These are phyloP conservation scores for Aurinia saxatilis DNA, from an alignment of 345 rosid genomes.

Conservation along the genomic window DNA sequence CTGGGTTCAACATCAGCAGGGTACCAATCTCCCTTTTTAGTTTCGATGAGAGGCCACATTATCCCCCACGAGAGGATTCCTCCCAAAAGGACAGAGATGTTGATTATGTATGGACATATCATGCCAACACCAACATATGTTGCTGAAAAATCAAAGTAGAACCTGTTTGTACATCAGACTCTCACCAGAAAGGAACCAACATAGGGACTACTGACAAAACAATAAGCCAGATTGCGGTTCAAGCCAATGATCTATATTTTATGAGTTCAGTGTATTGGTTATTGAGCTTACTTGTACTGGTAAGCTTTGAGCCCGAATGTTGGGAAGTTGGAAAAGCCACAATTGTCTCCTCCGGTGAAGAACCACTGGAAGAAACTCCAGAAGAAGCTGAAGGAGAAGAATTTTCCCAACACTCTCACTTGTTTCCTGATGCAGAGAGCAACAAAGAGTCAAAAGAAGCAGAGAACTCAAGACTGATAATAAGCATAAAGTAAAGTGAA, in stretches of 20 bases:
- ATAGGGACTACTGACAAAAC: constrained; percentile 1
- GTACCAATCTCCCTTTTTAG: constrained; percentile 55
- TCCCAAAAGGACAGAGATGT: constrained; percentile 60
- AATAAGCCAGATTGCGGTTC: constrained; percentile 1
- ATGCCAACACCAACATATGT: constrained; percentile 88
- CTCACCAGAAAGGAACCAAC: constrained; percentile 23
- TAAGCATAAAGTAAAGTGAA: neutral
- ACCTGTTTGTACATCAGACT: constrained; percentile 41
- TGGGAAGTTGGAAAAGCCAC: constrained; percentile 69
- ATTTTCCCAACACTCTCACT: constrained; percentile 56
- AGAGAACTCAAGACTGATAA: constrained; percentile 12
- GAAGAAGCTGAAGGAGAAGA: constrained; percentile 70
- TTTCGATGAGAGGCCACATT: constrained; percentile 80
- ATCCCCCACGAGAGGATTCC: constrained; percentile 78
- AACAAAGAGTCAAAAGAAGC: constrained; percentile 4
- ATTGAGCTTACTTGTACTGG: constrained; percentile 41
- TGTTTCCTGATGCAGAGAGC: constrained; percentile 50
- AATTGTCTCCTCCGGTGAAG: constrained; percentile 48
- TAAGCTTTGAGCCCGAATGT: constrained; percentile 70
- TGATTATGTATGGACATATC: constrained; percentile 74
- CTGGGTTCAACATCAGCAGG: constrained; percentile 27
- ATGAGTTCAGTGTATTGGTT: neutral
- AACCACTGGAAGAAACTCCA: constrained; percentile 97
- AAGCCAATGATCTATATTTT: neutral
- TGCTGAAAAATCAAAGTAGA: constrained; percentile 79